phyloP scores from a whole-genome alignment of 768 basidiomycete species.

The Leucocoprinus leucothites region DNA sequence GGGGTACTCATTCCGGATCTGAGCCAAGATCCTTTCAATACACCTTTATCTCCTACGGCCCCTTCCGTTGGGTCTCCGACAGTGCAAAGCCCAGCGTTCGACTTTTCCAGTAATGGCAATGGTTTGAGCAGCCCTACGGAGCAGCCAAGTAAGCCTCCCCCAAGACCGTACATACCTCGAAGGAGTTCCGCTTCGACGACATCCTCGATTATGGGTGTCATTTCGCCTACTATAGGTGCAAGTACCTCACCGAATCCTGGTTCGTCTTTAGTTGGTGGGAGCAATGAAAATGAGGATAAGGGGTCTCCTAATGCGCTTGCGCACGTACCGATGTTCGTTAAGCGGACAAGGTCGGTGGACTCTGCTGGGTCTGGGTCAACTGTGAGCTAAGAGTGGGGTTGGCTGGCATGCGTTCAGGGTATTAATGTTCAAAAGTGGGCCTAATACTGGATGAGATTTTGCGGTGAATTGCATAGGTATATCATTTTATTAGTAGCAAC shows the following conservation, averaged over 20 bases:
- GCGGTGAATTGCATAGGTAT: neutral
- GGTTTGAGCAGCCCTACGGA: constrained; percentile 6
- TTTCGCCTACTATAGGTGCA: constrained; percentile 26
- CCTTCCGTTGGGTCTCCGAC: constrained; percentile 21
- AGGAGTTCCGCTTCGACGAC: constrained; percentile 43
- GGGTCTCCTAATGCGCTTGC: constrained; percentile 8
- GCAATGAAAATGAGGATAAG: neutral
- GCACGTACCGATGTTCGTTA: constrained; percentile 12
- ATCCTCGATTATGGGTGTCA: constrained; percentile 33
- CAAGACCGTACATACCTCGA: constrained; percentile 61
- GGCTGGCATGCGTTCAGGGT: too few relatives aligned
- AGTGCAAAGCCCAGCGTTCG: constrained; percentile 2
- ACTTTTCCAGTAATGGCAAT: neutral
- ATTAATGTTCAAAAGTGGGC: too few relatives aligned
- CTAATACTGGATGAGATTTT: too few relatives aligned
- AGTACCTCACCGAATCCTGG: neutral
- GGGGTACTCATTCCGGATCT: constrained; percentile 17
- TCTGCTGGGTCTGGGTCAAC: too few relatives aligned
- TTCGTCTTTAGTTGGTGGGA: neutral
- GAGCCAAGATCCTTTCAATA: constrained; percentile 12
- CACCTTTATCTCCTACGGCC: constrained; percentile 21
- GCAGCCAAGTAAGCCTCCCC: constrained; percentile 38
- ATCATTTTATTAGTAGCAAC: neutral
- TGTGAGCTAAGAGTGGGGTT: too few relatives aligned
- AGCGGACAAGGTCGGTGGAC: neutral